Conservation (phyloP, 208 protist species). For the Novymonas esmeraldas region DNA sequence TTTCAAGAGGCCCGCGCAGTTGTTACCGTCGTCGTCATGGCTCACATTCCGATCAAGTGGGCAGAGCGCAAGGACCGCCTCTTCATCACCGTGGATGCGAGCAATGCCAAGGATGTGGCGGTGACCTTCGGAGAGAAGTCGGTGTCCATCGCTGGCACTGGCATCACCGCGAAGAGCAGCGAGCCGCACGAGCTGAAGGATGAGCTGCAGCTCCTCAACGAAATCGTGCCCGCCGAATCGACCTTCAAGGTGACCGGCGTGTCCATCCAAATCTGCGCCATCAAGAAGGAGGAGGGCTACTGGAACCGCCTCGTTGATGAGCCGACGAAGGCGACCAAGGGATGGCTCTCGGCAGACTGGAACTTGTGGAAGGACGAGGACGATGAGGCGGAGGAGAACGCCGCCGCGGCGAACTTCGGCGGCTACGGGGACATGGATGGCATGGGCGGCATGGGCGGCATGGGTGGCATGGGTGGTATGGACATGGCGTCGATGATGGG, state of each 20-base stretch:
- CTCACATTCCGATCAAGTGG: constrained; percentile 91
- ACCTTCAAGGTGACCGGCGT: constrained; percentile 89
- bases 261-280: constrained; percentile 86
- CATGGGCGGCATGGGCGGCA: constrained; percentile 69
- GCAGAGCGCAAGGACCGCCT: constrained; percentile 87
- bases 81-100: constrained; percentile 87
- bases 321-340: constrained; percentile 71
- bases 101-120: constrained; percentile 70
- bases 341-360: constrained; percentile 89
- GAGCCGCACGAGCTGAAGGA: constrained; percentile 70
- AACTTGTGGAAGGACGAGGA: constrained; percentile 94
- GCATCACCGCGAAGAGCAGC: constrained; percentile 67
- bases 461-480: constrained; percentile 67
- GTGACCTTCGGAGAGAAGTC: constrained; percentile 82
- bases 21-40: constrained; percentile 34
- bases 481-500: constrained; percentile 63
- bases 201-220: constrained; percentile 75
- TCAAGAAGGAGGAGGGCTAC: constrained; percentile 89
- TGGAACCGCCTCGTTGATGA: constrained; percentile 85
- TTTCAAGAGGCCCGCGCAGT: too few relatives aligned
- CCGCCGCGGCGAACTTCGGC: constrained; percentile 66
- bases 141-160: constrained; percentile 70
- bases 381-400: constrained; percentile 73
- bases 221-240: constrained; percentile 76
- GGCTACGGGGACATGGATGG: constrained; percentile 80